Conservation (phyloP, 495 filamentous ascomycete genomes). For the Bombardia bombarda region DNA sequence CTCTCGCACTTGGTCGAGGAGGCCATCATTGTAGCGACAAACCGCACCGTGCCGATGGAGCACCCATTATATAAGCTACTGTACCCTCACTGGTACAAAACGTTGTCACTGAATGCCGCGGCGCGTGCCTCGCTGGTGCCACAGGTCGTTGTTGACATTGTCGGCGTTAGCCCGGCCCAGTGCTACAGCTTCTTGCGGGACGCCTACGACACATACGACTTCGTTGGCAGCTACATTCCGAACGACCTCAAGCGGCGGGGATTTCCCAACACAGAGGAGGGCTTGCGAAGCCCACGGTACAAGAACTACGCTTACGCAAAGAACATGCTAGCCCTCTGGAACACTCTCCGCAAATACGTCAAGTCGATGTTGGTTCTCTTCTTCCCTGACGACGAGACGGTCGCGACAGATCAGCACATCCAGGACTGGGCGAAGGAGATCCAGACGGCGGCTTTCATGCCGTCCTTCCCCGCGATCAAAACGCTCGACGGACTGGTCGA, state of each 20-base stretch:
- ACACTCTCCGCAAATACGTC: slow-evolving; percentile 28
- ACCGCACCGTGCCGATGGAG: slow-evolving; percentile 29
- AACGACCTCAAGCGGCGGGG: slow-evolving; percentile 36
- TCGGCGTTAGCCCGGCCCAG: slow-evolving; percentile 25
- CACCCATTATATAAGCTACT: slow-evolving; percentile 35
- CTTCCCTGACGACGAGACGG: slow-evolving; percentile 15
- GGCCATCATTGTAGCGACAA: slow-evolving; percentile 37
- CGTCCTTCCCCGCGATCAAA: slow-evolving; percentile 59
- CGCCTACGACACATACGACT: slow-evolving; percentile 34
- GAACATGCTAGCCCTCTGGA: slow-evolving; percentile 35
- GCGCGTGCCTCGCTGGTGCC: slow-evolving; percentile 39
- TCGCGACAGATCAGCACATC: slow-evolving; percentile 24
- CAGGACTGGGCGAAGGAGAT: slow-evolving; percentile 32
- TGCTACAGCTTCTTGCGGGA: slow-evolving; percentile 22
- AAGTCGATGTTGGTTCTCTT: slow-evolving; percentile 18
- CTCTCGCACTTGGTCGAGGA: slow-evolving; percentile 42
- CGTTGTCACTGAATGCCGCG: slow-evolving; percentile 40
- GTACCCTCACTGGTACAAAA: slow-evolving; percentile 42
- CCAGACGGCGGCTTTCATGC: slow-evolving; percentile 21
- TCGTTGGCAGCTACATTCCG: slow-evolving; percentile 34
- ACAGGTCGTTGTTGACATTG: slow-evolving; percentile 29
- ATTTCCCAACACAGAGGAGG: slow-evolving; percentile 28
- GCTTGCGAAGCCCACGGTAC: slow-evolving; percentile 29
- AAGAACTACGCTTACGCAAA: slow-evolving; percentile 41
- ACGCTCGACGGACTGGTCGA: slow-evolving; percentile 78